phyloP scores from a whole-genome alignment of 768 basidiomycete species.

The Paxillus rubicundulus region DNA sequence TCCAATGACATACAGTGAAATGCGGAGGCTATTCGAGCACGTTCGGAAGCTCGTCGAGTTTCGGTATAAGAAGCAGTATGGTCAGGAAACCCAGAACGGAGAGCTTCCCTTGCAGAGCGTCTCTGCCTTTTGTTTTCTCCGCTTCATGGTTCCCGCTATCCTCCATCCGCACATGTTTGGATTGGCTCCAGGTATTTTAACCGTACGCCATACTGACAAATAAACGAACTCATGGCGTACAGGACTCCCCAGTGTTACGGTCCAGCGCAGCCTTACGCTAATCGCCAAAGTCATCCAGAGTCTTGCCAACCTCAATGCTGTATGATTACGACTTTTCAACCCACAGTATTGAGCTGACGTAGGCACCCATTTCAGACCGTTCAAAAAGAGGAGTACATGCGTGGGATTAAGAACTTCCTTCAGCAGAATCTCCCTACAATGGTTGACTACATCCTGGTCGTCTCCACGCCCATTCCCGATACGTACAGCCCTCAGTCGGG shows the following conservation, averaged over 20 bases:
- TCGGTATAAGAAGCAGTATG: conserved; percentile 48
- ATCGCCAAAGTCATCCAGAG: conserved; percentile 91
- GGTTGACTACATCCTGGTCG: conserved; percentile 72
- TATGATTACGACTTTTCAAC: conserved; percentile 33
- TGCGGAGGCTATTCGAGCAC: conserved; percentile 65
- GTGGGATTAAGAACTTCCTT: conserved; percentile 71
- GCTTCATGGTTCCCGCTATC: conserved; percentile 88
- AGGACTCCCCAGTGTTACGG: conserved; percentile 66
- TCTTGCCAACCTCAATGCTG: conserved; percentile 79
- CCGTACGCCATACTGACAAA: not conserved
- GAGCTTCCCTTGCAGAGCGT: conserved; percentile 79
- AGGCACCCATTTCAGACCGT: conserved; percentile 39
- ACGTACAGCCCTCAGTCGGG: conserved; percentile 26
- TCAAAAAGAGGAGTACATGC: conserved; percentile 83
- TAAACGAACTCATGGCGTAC: conserved; percentile 10
- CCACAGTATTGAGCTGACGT: conserved; percentile 2
- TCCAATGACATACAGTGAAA: conserved; percentile 48
- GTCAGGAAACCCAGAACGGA: conserved; percentile 41
- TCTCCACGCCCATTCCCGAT: conserved; percentile 54
- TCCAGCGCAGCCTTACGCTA: conserved; percentile 78
- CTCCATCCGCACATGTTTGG: conserved; percentile 86
- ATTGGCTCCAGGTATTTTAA: conserved; percentile 60
- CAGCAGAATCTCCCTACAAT: conserved; percentile 62
- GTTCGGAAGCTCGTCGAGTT: conserved; percentile 72
- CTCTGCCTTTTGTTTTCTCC: conserved; percentile 85